Evolutionary conservation across 1,284 basidiomycete genomes (phyloP), one percentile per base, ranked within the genome.

Genomic region (Boletellus deceptivus): DNA sequence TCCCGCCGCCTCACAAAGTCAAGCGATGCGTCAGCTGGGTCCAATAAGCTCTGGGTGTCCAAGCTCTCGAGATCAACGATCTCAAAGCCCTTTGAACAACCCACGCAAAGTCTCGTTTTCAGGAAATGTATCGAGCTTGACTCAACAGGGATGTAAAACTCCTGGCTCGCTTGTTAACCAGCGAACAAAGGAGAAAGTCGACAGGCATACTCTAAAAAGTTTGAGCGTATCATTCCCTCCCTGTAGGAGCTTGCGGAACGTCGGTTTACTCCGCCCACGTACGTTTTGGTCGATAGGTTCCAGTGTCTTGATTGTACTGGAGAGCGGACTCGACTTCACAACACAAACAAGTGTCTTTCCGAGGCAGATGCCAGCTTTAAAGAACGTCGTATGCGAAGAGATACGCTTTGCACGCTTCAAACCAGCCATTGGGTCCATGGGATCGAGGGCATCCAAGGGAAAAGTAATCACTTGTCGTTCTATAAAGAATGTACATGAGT

Each of bases 121-220:
- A 99, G 80, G 75, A 98, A 98, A 72, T 98, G 94, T 44, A 99
- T 91, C 9, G 94, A 98, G 56, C 86, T 93, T 45, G 93, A 96
- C 71, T 98, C 95, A 16, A 97, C 93, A 0, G 97, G 96, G 53
- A 99, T 98, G 70, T 99, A 99, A 72, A 99, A 99, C 71, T 99
- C 93, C 91, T 93, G 60, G 31, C 35, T 44, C 37, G 48, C 11
- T 49, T 41, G 53, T 54, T 34, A 52, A 47, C 20, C 27, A 14
- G 38, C 25, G 27, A 44, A 31, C 47, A 40, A 20, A 55, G 36
- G 27, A 16, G 27, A 35, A 25, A 17, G 20, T 37, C 24, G 29
- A 37, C 10, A 36, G 43, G 72, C 83, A 46, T 59, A 91, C 92
- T 77, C 93, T 93, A 81, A 97, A 98, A 31, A 92, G 78, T 67